phyloP scores from a whole-genome alignment of 768 basidiomycete genomes.

The Pleurotus platypus region DNA sequence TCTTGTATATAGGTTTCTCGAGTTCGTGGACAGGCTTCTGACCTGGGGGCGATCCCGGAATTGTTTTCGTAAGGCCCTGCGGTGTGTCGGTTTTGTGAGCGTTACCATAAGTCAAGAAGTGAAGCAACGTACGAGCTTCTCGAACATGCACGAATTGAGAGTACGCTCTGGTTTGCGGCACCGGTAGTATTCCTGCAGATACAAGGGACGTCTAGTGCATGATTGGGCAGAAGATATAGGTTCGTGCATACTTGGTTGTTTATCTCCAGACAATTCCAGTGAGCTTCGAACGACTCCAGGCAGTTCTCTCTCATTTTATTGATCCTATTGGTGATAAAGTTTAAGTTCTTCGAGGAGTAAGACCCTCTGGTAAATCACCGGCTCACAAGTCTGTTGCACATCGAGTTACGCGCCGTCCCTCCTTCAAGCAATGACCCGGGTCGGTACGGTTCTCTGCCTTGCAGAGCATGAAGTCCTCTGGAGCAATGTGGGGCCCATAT shows the following conservation, averaged over 20 bases:
- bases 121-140: slow-evolving; percentile 75
- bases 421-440: slow-evolving; percentile 91
- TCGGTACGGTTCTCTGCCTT: slow-evolving; percentile 82
- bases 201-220: too few relatives aligned
- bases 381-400: slow-evolving; percentile 91
- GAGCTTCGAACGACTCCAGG: slow-evolving; percentile 77
- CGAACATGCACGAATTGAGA: slow-evolving; percentile 93
- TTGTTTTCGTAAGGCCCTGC: slow-evolving; percentile 87
- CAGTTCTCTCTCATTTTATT: slow-evolving; percentile 93
- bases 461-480: slow-evolving; percentile 97
- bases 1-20: slow-evolving; percentile 76
- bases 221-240: neutral
- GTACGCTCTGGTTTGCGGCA: slow-evolving; percentile 88
- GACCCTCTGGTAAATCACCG: neutral
- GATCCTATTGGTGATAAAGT: slow-evolving; percentile 49
- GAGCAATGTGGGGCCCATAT: slow-evolving; percentile 4
- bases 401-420: slow-evolving; percentile 92
- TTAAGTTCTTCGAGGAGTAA: neutral
- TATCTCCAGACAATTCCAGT: slow-evolving; percentile 92
- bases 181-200: slow-evolving; percentile 72
- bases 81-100: slow-evolving; percentile 4
- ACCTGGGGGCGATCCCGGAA: slow-evolving; percentile 84
- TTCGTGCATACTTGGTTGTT: slow-evolving; percentile 82
- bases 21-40: slow-evolving; percentile 87
- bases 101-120: neutral